A percentile compares a stretch with the other conserved stretches of the same genome.
These are phyloP conservation scores for Sporothrix curviconia DNA, from an alignment of 2,329 filamentous ascomycete species.

Conservation along the genomic window DNA sequence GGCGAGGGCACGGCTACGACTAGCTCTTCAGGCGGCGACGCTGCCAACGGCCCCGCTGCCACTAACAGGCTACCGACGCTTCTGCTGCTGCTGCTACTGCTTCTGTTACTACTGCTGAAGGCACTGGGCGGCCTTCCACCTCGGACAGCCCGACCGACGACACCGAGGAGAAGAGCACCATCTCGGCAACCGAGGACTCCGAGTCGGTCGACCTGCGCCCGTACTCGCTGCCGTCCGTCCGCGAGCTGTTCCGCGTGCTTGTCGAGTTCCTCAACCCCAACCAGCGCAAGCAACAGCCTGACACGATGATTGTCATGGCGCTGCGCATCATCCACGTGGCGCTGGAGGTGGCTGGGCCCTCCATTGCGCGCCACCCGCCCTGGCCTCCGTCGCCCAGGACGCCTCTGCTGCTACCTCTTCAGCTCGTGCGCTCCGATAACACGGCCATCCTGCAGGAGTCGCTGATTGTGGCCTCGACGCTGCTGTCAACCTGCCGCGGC, in stretches of 20 bases:
- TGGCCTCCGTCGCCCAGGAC: slow-evolving; percentile 85
- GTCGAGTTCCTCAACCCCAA: slow-evolving; percentile 92
- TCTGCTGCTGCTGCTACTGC: no score
- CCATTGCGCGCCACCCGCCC: slow-evolving; percentile 83
- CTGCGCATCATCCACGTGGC: slow-evolving; percentile 95
- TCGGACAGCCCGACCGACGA: slow-evolving; percentile 16
- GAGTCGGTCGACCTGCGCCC: slow-evolving; percentile 63
- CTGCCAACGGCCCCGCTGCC: slow-evolving; percentile 16
- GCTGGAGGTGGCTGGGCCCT: slow-evolving; percentile 89
- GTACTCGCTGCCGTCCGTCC: slow-evolving; percentile 88
- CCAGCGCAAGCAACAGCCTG: slow-evolving; percentile 85
- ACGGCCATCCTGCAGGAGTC: slow-evolving; percentile 93
- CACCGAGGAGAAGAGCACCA: slow-evolving; percentile 17
- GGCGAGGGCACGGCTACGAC: background rate
- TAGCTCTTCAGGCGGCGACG: background rate
- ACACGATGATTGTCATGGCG: slow-evolving; percentile 95
- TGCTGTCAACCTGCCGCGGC: slow-evolving; percentile 81
- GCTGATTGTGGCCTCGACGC: slow-evolving; percentile 80
- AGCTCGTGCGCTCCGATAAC: slow-evolving; percentile 91
- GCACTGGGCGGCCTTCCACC: slow-evolving; percentile 7
- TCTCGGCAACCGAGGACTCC: slow-evolving; percentile 24
- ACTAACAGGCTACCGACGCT: no score
- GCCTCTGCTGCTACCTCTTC: slow-evolving; percentile 91
- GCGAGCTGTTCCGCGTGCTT: slow-evolving; percentile 87
- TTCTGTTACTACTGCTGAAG: no score